phyloP scores from a whole-genome alignment of 2,329 filamentous ascomycete species.

The Xylaria hypoxylon region DNA sequence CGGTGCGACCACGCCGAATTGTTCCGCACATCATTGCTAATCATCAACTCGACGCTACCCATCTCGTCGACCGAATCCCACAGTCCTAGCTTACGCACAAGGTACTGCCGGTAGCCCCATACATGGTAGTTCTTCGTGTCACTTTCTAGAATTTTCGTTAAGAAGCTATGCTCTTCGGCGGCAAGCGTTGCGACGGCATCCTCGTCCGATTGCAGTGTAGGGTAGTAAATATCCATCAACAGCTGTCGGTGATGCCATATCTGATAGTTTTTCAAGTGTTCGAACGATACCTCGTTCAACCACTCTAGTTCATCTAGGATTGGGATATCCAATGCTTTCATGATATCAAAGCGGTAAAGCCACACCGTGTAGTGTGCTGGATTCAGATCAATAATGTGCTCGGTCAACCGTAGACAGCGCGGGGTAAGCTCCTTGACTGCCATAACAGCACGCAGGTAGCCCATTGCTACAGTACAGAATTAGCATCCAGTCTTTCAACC shows the following conservation, averaged over 20 bases:
- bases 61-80: slow-evolving; percentile 69
- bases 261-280: slow-evolving; percentile 97
- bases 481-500: slow-evolving; percentile 13
- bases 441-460: slow-evolving; percentile 95
- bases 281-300: slow-evolving; percentile 85
- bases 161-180: slow-evolving; percentile 77
- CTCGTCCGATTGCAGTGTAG: slow-evolving; percentile 59
- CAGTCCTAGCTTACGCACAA: slow-evolving; percentile 73
- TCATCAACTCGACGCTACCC: slow-evolving; percentile 75
- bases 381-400: slow-evolving; percentile 91
- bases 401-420: slow-evolving; percentile 82
- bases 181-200: slow-evolving; percentile 64
- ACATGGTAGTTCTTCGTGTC: slow-evolving; percentile 99
- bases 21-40: slow-evolving; percentile 87
- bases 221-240: slow-evolving; percentile 69
- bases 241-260: slow-evolving; percentile 86
- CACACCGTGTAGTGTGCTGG: slow-evolving; percentile 98
- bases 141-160: slow-evolving; percentile 81
- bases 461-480: slow-evolving; percentile 70
- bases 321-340: slow-evolving; percentile 74
- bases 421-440: slow-evolving; percentile 84
- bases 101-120: slow-evolving; percentile 90
- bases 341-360: slow-evolving; percentile 88
- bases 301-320: slow-evolving; percentile 81
- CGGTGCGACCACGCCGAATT: slow-evolving; percentile 98